Base-by-base conservation (phyloP, 805 yeast species). In the Ogataea degrootiae region DNA sequence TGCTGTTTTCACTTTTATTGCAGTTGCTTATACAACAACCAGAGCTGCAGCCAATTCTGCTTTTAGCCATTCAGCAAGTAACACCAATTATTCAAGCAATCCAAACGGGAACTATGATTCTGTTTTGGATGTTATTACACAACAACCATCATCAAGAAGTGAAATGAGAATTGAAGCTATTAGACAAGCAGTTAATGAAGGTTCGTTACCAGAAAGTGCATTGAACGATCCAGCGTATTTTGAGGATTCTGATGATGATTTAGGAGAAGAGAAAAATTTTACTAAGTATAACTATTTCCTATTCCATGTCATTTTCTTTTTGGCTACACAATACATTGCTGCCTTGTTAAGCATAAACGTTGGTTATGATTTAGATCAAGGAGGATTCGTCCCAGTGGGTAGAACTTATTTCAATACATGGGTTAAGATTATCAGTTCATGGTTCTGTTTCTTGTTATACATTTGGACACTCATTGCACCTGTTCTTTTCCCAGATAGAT, bases 251-350 rank as follows among this genome's bases (percentile, higher is more conserved):
- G 60, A 53, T 17, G 69, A 64, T 36, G 76, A 68, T 19, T 71
- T 69, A 19, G 89, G 83, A 52, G 87, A 82, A 42, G 87, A 83
- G 54, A 66, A 74, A 50, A 66, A 68, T 41, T 71, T 75, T 41
- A 88, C 92, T 1, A 84, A 83, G 62, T 91, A 91, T 70, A 89
- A 87, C 66, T 91, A 91, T 66, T 74, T 88, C 6, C 69, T 92
- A 41, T 94, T 94, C 75, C 99, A 94, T 65, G 63, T 92, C 33
- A 87, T 94, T 29, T 94, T 94, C 74, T 83, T 94, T 64, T 72
- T 94, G 51, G 99, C 99, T 0, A 92, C 99, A 1, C 98, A 92
- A 66, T 95, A 96, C 79, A 90, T 91, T 39, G 97, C 98, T 1
- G 89, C 97, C 0, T 73, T 94, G 50, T 74, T 94, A 47, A 94